Base-by-base conservation (phyloP, 345 rosid genomes). In the Noccaea caerulescens region DNA sequence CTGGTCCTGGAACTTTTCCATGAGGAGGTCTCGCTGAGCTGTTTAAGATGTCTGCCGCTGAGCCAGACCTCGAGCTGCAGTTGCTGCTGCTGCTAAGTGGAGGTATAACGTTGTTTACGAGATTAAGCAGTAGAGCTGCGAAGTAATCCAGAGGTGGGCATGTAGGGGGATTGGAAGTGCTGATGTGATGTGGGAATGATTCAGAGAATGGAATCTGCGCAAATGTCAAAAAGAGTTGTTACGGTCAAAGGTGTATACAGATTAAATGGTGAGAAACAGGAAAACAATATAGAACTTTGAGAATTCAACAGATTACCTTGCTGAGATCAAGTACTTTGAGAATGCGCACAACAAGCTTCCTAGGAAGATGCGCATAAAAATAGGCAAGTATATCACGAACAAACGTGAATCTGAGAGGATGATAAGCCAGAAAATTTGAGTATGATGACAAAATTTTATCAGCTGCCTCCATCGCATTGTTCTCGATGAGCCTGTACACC, bases 331-430 rank as follows among this genome's bases (percentile, higher is more conserved):
- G 90, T 44, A 94, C 88, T 32, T 83, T 84, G 65, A 94, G 81
- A 73, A 94, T 85, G 60, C 89, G 79, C 36, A 89, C 79, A 66
- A 85, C 82, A 27, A 91, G 88, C 78, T 85, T 90, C 71, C 86
- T 88, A 51, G 93, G 88, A 75, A 94, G 96, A 81, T 89, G 89
- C 57, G 96, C 95, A 72, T 91, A 91, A 71, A 94, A 94, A 78
- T 94, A 94, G 38, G 99, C 95, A 25, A 94, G 97, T 72, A 87
- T 89, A 68, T 94, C 99, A 62, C 98, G 95, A 60, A 94, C 99
- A 84, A 94, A 88, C 72, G 96, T 78, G 79, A 91, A 94, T 81
- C 97, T 85, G 60, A 94, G 77, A 70, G 99, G 95, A 72, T 91
- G 90, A 56, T 85, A 89, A 23, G 89, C 90, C 49, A 94, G 82